These are phyloP conservation scores for Pythium utonaiense DNA, from an alignment of 352 stramenopile species.

Conservation along the genomic window DNA sequence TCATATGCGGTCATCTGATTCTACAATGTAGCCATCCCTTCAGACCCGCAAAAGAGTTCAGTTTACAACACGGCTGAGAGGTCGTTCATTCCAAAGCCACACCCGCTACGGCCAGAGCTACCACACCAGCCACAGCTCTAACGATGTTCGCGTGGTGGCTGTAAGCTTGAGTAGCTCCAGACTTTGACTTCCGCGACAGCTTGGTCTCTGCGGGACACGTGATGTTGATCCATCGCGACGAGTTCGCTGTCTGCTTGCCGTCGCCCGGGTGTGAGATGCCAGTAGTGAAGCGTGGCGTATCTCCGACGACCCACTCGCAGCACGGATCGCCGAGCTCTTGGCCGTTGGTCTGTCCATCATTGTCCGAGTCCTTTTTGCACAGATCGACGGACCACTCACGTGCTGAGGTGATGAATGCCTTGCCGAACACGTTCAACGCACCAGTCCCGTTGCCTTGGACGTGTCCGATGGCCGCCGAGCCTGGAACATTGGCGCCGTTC, in stretches of 20 bases:
- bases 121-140: not conserved
- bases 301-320: slow-evolving; percentile 31
- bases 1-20: not conserved
- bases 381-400: slow-evolving; percentile 31
- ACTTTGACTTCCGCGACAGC: not conserved
- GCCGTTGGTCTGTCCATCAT: slow-evolving; percentile 57
- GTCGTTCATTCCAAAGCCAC: not conserved
- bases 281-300: slow-evolving; percentile 2
- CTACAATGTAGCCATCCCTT: not conserved
- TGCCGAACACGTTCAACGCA: slow-evolving; percentile 34
- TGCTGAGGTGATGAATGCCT: slow-evolving; percentile 31
- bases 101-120: too few relatives aligned
- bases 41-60: not conserved
- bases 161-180: too few relatives aligned
- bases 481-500: slow-evolving; percentile 27
- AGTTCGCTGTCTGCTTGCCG: not conserved
- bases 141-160: not conserved
- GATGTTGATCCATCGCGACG: not conserved
- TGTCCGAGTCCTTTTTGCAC: slow-evolving; percentile 49
- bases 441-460: slow-evolving; percentile 4
- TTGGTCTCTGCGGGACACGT: not conserved
- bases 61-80: not conserved
- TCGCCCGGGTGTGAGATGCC: slow-evolving; percentile 22
- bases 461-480: slow-evolving; percentile 24
- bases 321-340: slow-evolving; percentile 58